Percentiles rank a stretch among this genome's conserved stretches.
Conservation (phyloP, 2,329 filamentous ascomycete genomes). For the Kalmusia sp. region DNA sequence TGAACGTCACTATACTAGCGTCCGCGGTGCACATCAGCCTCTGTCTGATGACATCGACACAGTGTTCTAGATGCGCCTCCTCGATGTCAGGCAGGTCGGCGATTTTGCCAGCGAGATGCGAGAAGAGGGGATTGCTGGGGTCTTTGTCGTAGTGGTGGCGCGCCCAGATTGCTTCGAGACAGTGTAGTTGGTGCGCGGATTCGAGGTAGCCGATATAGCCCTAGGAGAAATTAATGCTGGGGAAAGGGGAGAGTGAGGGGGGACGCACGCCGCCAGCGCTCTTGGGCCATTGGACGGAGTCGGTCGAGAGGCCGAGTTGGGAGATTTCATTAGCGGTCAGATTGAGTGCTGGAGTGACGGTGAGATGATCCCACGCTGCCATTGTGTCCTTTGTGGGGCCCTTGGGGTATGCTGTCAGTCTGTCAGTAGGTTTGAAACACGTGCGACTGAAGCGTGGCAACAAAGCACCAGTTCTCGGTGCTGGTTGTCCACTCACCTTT, state of each 20-base stretch:
- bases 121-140: conserved; percentile 5
- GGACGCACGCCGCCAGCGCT: not conserved
- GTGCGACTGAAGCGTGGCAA: no score
- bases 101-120: conserved; percentile 1
- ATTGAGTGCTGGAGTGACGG: conserved; percentile 8
- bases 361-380: conserved; percentile 7
- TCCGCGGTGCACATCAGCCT: not conserved
- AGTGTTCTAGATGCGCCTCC: conserved; percentile 11
- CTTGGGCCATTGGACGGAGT: not conserved
- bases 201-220: conserved; percentile 11
- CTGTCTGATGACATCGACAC: conserved; percentile 10
- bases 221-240: not conserved
- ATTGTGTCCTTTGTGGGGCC: not conserved
- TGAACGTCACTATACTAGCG: conserved; percentile 6
- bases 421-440: no score
- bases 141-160: conserved; percentile 10
- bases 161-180: conserved; percentile 9
- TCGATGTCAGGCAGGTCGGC: conserved; percentile 6
- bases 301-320: not conserved
- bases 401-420: not conserved
- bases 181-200: conserved; percentile 12
- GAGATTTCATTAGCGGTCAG: conserved; percentile 5
- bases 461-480: no score
- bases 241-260: not conserved
- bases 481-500: no score